Evolutionary conservation across 2,329 filamentous ascomycete genomes (phyloP).

Genomic region (Cercospora sesami): DNA sequence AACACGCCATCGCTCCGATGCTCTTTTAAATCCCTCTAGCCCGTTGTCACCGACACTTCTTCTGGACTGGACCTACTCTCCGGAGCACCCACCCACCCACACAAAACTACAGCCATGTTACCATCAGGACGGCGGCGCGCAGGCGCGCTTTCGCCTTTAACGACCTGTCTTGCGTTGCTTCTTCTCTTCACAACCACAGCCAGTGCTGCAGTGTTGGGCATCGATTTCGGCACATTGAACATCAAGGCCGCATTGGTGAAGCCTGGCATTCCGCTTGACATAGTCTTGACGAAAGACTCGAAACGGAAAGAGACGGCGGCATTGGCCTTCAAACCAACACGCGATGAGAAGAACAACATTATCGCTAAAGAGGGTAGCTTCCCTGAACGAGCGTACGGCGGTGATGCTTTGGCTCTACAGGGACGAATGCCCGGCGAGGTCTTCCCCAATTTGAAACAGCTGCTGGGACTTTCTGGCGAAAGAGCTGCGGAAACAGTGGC

Average conservation of each 20-base stretch:
- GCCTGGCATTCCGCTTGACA: conserved; percentile 93
- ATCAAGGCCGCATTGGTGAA: conserved; percentile 96
- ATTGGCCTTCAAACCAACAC: conserved; percentile 87
- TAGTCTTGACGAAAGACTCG: conserved; percentile 96
- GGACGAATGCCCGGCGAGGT: conserved; percentile 89
- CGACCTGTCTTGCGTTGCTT: conserved; percentile 42
- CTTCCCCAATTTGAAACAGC: conserved; percentile 87
- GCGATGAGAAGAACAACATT: conserved; percentile 59
- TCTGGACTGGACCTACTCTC: background rate
- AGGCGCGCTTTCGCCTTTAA: conserved; percentile 28
- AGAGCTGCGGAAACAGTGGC: conserved; percentile 59
- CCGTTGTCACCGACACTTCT: conserved; percentile 2
- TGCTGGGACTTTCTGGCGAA: conserved; percentile 67
- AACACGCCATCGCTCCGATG: background rate
- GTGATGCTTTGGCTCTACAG: conserved; percentile 83
- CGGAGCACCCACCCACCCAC: background rate
- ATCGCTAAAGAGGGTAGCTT: conserved; percentile 53
- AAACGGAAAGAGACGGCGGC: conserved; percentile 92
- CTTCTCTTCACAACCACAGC: conserved; percentile 58
- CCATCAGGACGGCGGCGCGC: conserved; percentile 32
- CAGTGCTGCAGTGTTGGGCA: conserved; percentile 73
- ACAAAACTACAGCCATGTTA: conserved; percentile 26
- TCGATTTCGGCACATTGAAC: conserved; percentile 94
- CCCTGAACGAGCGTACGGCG: conserved; percentile 88
- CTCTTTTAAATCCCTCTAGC: background rate